Base-by-base conservation (phyloP, 495 filamentous ascomycete genomes). In the Trichocladium uniseriatum region DNA sequence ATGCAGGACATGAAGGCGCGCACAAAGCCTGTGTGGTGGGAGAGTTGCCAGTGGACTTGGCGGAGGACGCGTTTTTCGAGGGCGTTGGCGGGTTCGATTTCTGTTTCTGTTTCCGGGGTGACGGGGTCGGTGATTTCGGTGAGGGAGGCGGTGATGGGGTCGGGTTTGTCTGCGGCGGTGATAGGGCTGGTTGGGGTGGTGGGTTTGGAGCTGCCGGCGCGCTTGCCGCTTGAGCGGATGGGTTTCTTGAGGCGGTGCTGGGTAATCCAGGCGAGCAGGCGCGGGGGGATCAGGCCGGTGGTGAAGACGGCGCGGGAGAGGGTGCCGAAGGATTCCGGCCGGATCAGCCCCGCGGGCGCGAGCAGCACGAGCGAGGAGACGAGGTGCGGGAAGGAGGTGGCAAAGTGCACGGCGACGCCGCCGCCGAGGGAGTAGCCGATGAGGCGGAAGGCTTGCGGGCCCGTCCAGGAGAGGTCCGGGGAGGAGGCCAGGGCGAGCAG, bases 351-450 rank as follows among this genome's bases (percentile, higher is more conserved):
- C 2, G 80, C 66, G 0, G 87, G 84, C 0, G 87, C 86, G 29
- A 95, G 69, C 24, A 97, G 75, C 6, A 87, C 72, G 9, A 95
- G 66, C 5, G 75, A 75, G 10, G 71, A 72, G 11, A 95, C 60
- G 7, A 88, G 66, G 18, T 79, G 61, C 0, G 86, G 83, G 59
- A 91, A 87, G 49, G 77, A 73, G 8, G 75, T 71, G 1, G 86
- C 79, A 56, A 95, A 94, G n/a, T 79, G 72, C 9, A 81, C 80
- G 10, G 78, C 73, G 39, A 95, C 81, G 31, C 83, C 83, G 39
- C 90, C 91, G 21, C 90, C 89, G 1, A 97, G 74, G 0, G 84
- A 89, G 67, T 94, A 95, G 2, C 90, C 91, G 11, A 92, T 67
- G 0, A 95, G 63, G 15, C 75, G 74, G 67, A 95, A 88, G 42